Conservation (phyloP, 192 early-diverging fungal genomes). For the Coemansia sp. region DNA sequence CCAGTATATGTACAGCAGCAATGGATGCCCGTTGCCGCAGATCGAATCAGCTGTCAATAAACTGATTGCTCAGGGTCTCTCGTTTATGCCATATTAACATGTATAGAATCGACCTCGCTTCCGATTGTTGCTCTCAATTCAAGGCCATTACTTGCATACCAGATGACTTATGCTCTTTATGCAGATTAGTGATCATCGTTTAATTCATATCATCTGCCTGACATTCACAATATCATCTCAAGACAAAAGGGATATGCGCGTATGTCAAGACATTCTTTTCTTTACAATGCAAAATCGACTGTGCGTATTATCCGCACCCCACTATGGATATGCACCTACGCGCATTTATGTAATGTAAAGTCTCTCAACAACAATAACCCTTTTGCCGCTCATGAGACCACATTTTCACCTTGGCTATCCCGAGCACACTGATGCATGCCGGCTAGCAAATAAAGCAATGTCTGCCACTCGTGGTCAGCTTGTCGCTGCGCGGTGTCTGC, state of each 20-base stretch:
- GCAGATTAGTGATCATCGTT: constrained; percentile 7
- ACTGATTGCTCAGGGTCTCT: background rate
- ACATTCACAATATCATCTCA: background rate
- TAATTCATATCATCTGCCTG: constrained; percentile 2
- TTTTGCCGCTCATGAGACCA: background rate
- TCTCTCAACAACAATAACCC: constrained; percentile 4
- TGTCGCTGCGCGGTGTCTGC: background rate
- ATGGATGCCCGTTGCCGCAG: constrained; percentile 5
- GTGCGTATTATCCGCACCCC: constrained; percentile 8
- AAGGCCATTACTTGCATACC: background rate
- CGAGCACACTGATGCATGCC: constrained; percentile 1
- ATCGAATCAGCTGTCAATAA: constrained; percentile 13
- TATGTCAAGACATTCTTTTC: constrained; percentile 5
- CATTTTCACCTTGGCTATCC: background rate
- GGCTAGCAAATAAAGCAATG: background rate
- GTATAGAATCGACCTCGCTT: background rate
- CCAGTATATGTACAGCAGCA: too few relatives aligned
- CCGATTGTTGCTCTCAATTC: background rate
- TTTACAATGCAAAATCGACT: constrained; percentile 6
- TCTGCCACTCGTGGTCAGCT: background rate
- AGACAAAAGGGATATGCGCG: background rate
- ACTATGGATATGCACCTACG: constrained; percentile 8
- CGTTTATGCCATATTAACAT: background rate
- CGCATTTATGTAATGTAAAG: constrained; percentile 10
- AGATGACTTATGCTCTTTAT: constrained; percentile 4